Percentiles rank a stretch among this genome's conserved stretches.
phyloP scores from a whole-genome alignment of 2,329 filamentous ascomycete species.

The Cordyceps militaris region DNA sequence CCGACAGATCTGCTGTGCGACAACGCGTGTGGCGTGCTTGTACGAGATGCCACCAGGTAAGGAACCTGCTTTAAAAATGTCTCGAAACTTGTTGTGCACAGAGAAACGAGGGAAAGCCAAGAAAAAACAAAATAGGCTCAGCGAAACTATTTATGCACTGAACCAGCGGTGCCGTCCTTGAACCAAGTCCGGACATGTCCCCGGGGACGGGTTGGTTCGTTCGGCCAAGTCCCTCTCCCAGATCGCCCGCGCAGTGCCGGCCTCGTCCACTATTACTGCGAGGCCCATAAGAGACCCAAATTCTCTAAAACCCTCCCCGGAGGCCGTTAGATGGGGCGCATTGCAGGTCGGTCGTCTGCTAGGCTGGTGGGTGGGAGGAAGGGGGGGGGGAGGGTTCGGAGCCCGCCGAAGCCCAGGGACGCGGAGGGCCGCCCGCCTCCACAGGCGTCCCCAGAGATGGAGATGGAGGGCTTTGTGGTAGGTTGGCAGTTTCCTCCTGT shows the following conservation, averaged over 20 bases:
- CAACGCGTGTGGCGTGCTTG: no score
- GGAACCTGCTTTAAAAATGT: no score
- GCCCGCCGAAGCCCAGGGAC: slow-evolving; percentile 23
- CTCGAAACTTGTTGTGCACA: no score
- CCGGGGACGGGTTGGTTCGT: not conserved
- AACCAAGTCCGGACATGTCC: not conserved
- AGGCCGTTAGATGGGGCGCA: not conserved
- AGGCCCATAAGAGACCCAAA: no score
- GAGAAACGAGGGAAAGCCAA: not conserved
- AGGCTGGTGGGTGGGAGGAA: not conserved
- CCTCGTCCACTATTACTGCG: no score
- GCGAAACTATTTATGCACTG: not conserved
- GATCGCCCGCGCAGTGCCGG: no score
- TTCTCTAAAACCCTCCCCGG: no score
- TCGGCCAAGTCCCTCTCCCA: not conserved
- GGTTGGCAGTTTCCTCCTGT: not conserved
- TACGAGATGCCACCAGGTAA: no score
- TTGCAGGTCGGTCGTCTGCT: not conserved
- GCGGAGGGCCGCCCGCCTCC: slow-evolving; percentile 15
- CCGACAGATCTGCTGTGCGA: no score
- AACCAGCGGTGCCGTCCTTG: not conserved
- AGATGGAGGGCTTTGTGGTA: not conserved
- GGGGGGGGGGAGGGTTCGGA: slow-evolving; percentile 16
- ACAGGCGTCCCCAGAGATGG: slow-evolving; percentile 1
- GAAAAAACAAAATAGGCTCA: not conserved